These are phyloP conservation scores for Rhodomyrtus tomentosa DNA, from an alignment of 345 rosid genomes.

Conservation along the genomic window DNA sequence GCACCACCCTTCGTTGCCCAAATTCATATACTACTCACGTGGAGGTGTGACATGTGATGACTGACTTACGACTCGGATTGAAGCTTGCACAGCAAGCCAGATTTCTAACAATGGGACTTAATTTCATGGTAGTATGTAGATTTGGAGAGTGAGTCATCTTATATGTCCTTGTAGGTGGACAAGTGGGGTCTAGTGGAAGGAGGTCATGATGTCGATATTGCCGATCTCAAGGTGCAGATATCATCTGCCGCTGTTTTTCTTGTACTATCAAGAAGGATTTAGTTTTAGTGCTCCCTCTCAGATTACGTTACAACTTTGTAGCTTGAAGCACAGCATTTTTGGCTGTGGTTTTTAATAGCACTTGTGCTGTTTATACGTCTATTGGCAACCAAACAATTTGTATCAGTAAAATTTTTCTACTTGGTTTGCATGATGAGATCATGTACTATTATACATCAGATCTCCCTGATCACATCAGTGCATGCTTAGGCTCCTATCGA, in stretches of 20 bases:
- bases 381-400: not conserved
- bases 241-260: conserved; percentile 82
- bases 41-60: not conserved
- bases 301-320: not conserved
- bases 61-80: not conserved
- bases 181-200: conserved; percentile 98
- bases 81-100: not conserved
- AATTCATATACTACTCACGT: not conserved
- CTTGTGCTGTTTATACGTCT: not conserved
- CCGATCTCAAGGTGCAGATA: conserved; percentile 88
- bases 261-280: conserved; percentile 51
- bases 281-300: not conserved
- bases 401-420: not conserved
- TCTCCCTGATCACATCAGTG: not conserved
- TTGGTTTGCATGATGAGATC: not conserved
- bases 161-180: conserved; percentile 43
- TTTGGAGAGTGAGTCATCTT: not conserved
- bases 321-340: not conserved
- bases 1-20: not conserved
- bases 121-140: not conserved
- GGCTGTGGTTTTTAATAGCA: not conserved
- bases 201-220: conserved; percentile 86
- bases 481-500: not conserved
- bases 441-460: not conserved
- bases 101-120: not conserved